Conservation (phyloP, 768 basidiomycete species). For the Russula lepida region DNA sequence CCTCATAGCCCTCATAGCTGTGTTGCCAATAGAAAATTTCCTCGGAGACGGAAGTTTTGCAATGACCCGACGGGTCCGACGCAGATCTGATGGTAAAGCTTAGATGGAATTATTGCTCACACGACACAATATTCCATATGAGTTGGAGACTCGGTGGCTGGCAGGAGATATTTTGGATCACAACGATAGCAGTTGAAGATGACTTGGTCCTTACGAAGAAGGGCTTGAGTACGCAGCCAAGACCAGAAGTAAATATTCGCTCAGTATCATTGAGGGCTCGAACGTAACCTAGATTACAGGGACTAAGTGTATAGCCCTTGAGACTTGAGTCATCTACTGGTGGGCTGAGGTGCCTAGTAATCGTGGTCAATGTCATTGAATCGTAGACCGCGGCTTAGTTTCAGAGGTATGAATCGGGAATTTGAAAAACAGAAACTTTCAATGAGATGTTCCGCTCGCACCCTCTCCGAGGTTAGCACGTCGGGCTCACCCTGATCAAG, state of each 20-base stretch:
- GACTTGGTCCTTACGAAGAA: constrained; percentile 41
- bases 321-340: no score
- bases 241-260: constrained; percentile 37
- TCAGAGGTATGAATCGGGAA: neutral
- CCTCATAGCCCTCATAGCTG: no score
- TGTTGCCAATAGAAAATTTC: neutral
- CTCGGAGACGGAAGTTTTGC: constrained; percentile 20
- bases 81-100: constrained; percentile 36
- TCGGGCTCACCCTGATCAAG: constrained; percentile 27
- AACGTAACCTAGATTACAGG: constrained; percentile 27
- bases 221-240: constrained; percentile 52
- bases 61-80: constrained; percentile 26
- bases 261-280: neutral
- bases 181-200: constrained; percentile 42
- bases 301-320: no score
- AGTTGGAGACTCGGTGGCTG: constrained; percentile 30
- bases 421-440: constrained; percentile 29
- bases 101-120: constrained; percentile 42
- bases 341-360: constrained; percentile 52
- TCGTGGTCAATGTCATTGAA: constrained; percentile 46
- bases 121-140: constrained; percentile 27
- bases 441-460: constrained; percentile 27
- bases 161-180: constrained; percentile 46
- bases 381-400: constrained; percentile 8
- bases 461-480: constrained; percentile 31